phyloP scores from a whole-genome alignment of 2,329 filamentous ascomycete genomes.

The Colletotrichum brevisporum region DNA sequence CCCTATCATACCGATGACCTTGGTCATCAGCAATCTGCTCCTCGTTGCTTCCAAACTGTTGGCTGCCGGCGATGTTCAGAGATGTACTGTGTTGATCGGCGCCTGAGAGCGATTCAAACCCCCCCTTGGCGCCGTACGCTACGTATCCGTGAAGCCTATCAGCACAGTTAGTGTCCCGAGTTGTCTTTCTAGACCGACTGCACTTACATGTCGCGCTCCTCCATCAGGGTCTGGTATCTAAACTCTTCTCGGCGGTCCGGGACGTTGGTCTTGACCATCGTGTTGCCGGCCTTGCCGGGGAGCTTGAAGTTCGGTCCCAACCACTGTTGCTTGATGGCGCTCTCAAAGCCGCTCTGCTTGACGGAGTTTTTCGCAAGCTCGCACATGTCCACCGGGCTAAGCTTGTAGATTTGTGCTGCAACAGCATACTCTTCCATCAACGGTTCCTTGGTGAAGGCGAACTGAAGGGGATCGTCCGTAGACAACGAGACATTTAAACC shows the following conservation, averaged over 20 bases:
- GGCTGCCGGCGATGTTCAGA: conserved; percentile 26
- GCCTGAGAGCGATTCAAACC: conserved; percentile 3
- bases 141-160: conserved; percentile 37
- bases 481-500: conserved; percentile 96
- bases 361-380: conserved; percentile 97
- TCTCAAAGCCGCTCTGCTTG: conserved; percentile 93
- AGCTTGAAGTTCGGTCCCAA: conserved; percentile 83
- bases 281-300: conserved; percentile 87
- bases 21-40: background rate
- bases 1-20: background rate
- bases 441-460: conserved; percentile 98
- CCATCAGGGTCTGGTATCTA: conserved; percentile 85
- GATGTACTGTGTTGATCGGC: conserved; percentile 27
- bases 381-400: conserved; percentile 98
- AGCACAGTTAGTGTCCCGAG: conserved; percentile 4
- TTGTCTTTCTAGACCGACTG: background rate
- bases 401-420: conserved; percentile 97
- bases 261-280: conserved; percentile 96
- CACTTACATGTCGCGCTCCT: conserved; percentile 87
- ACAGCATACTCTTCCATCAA: conserved; percentile 98
- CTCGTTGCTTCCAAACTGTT: conserved; percentile 5
- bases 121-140: conserved; percentile 18
- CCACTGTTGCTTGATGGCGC: conserved; percentile 91
- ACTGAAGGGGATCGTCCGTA: conserved; percentile 96
- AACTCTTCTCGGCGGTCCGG: conserved; percentile 94